Percentiles rank a stretch among this genome's conserved stretches.
phyloP scores from a whole-genome alignment of 163 green algal genomes.

The Chlamydomonas reinhardtii region DNA sequence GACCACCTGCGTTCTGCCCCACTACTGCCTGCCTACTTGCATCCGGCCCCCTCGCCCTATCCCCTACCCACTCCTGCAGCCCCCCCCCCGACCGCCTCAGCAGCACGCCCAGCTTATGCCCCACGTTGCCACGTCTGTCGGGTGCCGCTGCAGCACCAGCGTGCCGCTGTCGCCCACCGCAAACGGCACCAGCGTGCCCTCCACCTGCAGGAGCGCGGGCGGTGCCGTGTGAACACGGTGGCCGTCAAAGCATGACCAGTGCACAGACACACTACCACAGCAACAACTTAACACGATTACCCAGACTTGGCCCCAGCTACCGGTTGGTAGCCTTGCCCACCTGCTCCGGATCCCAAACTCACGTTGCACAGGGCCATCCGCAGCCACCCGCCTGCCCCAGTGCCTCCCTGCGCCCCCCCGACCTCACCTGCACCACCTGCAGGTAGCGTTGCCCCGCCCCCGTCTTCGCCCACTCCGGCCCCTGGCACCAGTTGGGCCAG shows the following conservation, averaged over 20 bases:
- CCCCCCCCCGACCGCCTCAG: not conserved
- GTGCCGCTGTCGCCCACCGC: not conserved
- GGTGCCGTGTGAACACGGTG: no score
- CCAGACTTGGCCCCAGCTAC: no score
- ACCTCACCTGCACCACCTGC: slow-evolving; percentile 17
- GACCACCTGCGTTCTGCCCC: no score
- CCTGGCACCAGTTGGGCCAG: slow-evolving; percentile 31
- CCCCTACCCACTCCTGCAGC: no score
- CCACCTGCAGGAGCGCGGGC: slow-evolving; percentile 1
- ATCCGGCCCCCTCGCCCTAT: no score
- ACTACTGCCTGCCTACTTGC: no score
- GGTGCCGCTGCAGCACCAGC: slow-evolving; percentile 38
- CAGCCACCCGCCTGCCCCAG: no score
- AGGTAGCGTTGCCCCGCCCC: not conserved
- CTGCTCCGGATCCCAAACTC: no score
- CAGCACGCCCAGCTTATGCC: slow-evolving; percentile 2
- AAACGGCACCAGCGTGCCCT: slow-evolving; percentile 1
- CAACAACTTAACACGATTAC: no score
- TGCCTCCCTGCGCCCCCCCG: no score
- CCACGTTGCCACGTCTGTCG: not conserved
- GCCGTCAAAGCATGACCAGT: not conserved
- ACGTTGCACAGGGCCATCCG: no score
- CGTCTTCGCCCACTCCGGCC: not conserved
- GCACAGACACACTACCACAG: not conserved
- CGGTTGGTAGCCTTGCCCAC: not conserved